Base-by-base conservation (phyloP, 345 rosid genomes). In the Stellera chamaejasme region DNA sequence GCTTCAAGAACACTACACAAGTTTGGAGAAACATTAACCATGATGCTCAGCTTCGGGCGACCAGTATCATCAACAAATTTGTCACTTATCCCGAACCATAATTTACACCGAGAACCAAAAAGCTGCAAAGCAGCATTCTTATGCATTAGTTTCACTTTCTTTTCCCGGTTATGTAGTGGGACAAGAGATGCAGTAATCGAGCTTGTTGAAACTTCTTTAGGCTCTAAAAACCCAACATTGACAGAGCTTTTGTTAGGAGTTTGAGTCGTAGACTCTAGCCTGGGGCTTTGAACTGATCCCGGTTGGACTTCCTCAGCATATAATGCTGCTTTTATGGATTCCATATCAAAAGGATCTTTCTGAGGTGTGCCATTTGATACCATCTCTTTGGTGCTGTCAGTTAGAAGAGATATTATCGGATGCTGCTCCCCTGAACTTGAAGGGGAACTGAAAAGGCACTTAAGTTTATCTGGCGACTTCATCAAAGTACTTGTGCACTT, bases 221-320 rank as follows among this genome's bases (percentile, higher is more conserved):
- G 86, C 47, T 76, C 73, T 56, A 81, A 60, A 61, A 77, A 86
- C 52, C 72, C 82, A 12, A 62, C 71, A 62, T 56, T 54, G 55
- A 65, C 78, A 73, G 69, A 73, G 28, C 66, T 68, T 27, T 74
- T 74, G 57, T 70, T 81, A 45, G 71, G 61, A 56, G 58, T 61
- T 61, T 70, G 54, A 48, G 61, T 65, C 9, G 62, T 44, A 57
- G 64, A 62, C 50, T 58, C 66, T 25, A 3, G 27, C 25, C n/a
- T 59, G 12, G 69, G 45, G 41, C 67, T 67, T 65, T 88, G 93
- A 78, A 65, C 90, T 85, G 79, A 76, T 69, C 79, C 90, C 65
- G 56, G 52, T 27, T 56, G 77, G 68, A 79, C 59, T 55, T 67
- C 55, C 50, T 63, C 62, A 0, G 70, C 60, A 56, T 61, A 72